Percentiles rank a stretch among this genome's conserved stretches.
phyloP scores from a whole-genome alignment of 495 filamentous ascomycete species.

The Sphaerosporella brunnea region DNA sequence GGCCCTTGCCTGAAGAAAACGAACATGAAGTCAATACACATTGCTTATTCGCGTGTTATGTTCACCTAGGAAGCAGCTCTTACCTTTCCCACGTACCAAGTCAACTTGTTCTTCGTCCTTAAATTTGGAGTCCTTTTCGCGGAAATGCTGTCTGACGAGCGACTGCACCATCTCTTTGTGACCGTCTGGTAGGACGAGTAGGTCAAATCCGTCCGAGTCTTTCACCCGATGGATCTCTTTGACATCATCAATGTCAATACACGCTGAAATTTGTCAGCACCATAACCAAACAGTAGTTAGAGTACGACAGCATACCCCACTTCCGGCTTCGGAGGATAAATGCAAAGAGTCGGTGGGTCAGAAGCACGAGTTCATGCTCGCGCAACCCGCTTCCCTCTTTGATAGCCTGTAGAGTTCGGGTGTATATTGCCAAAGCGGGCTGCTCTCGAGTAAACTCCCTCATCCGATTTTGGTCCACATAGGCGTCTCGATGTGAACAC shows the following conservation, averaged over 20 bases:
- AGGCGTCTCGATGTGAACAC: constrained; percentile 21
- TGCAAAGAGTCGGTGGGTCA: constrained; percentile 30
- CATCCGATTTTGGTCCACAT: constrained; percentile 24
- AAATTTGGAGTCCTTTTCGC: background rate
- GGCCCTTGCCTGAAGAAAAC: constrained; percentile 32
- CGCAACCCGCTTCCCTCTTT: constrained; percentile 10
- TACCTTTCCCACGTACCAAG: constrained; percentile 7
- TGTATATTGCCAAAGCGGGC: constrained; percentile 16
- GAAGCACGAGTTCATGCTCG: constrained; percentile 29
- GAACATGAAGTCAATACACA: too few relatives aligned
- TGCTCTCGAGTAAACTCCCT: constrained; percentile 22
- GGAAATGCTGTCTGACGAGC: background rate
- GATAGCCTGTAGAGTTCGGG: constrained; percentile 9
- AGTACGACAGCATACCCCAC: constrained; percentile 30
- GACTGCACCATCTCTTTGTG: constrained; percentile 3
- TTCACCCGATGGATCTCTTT: background rate
- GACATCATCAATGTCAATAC: background rate
- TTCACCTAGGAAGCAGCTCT: background rate
- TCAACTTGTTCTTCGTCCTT: background rate
- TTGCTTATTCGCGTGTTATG: too few relatives aligned
- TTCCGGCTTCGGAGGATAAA: constrained; percentile 31
- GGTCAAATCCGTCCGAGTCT: constrained; percentile 1
- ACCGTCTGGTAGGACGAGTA: constrained; percentile 2
- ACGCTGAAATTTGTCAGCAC: background rate
- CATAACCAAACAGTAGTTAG: background rate